Base-by-base conservation (phyloP, 2,329 filamentous ascomycete genomes). In the Penicillium hesseltinei region DNA sequence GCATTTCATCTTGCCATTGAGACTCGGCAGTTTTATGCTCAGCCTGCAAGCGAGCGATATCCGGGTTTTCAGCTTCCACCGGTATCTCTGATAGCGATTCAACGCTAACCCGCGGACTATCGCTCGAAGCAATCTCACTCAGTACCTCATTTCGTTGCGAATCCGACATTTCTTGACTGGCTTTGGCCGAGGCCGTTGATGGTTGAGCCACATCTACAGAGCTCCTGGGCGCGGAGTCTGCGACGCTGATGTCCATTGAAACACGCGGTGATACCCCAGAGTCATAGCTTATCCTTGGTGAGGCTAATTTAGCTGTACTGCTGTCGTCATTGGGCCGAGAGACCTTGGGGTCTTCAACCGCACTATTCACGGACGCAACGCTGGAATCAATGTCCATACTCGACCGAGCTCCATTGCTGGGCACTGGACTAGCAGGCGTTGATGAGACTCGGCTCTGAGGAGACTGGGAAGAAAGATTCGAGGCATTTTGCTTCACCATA, bases 1-100 rank as follows among this genome's bases (percentile, higher is more conserved):
- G 87, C 40, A 92, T 82, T 71, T 97, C 94, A 66, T 94, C 90
- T 57, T 93, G 88, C 63, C 90, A 85, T 60, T 86, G 83, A 35
- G 76, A 75, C 57, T 85, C 78, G 0, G 79, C 79, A 31, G 77
- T 74, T 47, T 80, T 77, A 46, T 84, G 76, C 51, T 81, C 76
- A 68, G 80, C 69, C 67, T 78, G 78, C 60, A 85, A 71, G 43
- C 79, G 75, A 6, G 77, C 69, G 40, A 85, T 74, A 21, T 79
- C 76, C 3, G 73, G 67, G 51, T 81, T 77, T 15, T 81, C 68
- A 31, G 75, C 73, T 39, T 68, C 29, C 54, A 50, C 46, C 19
- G 56, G 40, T 54, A 49, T 36, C 13, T 67, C 62, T 1, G 59
- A 51, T 9, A 62, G 50, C 13, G 47, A 51, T 19, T 67, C 67